Conservation (phyloP, 805 yeast genomes). For the Blastobotrys chiropterorum region DNA sequence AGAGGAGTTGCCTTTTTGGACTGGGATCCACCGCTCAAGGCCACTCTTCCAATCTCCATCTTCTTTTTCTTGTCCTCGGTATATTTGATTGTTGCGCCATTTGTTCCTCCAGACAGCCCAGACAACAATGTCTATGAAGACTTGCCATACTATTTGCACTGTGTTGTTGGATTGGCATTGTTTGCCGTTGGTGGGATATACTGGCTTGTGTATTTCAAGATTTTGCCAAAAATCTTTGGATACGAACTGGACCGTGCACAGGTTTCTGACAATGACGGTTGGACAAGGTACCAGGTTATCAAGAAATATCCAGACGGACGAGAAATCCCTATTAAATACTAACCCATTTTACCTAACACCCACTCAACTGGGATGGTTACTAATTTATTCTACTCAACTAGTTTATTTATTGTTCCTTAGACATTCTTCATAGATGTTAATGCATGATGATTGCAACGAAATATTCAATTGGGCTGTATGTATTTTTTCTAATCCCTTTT, state of each 20-base stretch:
- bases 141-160: conserved; percentile 72
- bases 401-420: not conserved
- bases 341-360: not conserved
- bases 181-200: conserved; percentile 52
- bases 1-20: conserved; percentile 35
- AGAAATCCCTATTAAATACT: not conserved
- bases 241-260: conserved; percentile 18
- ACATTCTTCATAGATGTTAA: not conserved
- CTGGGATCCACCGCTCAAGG: conserved; percentile 71
- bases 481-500: not conserved
- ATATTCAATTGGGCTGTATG: not conserved
- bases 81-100: conserved; percentile 70
- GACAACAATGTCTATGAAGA: conserved; percentile 63
- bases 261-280: conserved; percentile 11
- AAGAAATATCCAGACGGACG: conserved; percentile 1
- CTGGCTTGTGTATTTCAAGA: conserved; percentile 57
- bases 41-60: conserved; percentile 53
- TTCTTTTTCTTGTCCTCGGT: conserved; percentile 62
- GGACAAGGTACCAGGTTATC: conserved; percentile 7
- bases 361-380: not conserved
- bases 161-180: conserved; percentile 77
- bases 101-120: conserved; percentile 56
- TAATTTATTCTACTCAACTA: not conserved
- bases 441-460: not conserved
- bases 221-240: conserved; percentile 43